Percentiles rank a stretch among this genome's conserved stretches.
phyloP scores from a whole-genome alignment of 164 flowering plant species.

The Chloranthus sessilifolius region DNA sequence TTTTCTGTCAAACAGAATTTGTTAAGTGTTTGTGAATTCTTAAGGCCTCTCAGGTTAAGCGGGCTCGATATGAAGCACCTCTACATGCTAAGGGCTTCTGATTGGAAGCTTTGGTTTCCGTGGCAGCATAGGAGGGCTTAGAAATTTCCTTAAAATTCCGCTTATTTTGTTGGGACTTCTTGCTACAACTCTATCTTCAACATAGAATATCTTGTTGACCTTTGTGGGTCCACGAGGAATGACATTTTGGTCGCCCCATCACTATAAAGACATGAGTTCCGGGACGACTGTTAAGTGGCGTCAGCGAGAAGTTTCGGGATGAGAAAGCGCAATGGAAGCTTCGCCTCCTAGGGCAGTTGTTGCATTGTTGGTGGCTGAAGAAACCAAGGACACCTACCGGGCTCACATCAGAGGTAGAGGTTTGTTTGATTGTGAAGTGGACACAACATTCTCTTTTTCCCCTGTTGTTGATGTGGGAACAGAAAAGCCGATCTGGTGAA shows the following conservation, averaged over 20 bases:
- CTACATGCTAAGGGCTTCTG: no score
- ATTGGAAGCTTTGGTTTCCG: slow-evolving; percentile 61
- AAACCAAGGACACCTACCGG: slow-evolving; percentile 54
- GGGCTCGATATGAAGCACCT: slow-evolving; percentile 77
- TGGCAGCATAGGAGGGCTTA: slow-evolving; percentile 54
- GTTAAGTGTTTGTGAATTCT: slow-evolving; percentile 16
- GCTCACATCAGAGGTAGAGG: slow-evolving; percentile 37
- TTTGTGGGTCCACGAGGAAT: slow-evolving; percentile 46
- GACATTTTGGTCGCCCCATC: slow-evolving; percentile 34
- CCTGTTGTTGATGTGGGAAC: slow-evolving; percentile 15
- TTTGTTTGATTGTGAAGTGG: slow-evolving; percentile 20
- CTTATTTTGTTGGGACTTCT: slow-evolving; percentile 51
- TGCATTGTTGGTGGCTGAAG: slow-evolving; percentile 33
- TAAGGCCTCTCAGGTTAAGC: slow-evolving; percentile 40
- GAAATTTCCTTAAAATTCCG: slow-evolving; percentile 53
- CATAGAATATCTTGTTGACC: slow-evolving; percentile 51
- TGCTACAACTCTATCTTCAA: slow-evolving; percentile 14
- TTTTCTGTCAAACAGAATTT: slow-evolving; percentile 9
- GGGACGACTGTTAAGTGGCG: slow-evolving; percentile 34
- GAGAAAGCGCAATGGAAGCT: slow-evolving; percentile 68
- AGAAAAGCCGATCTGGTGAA: slow-evolving; percentile 12
- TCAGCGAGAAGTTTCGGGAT: no score
- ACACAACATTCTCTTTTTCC: slow-evolving; percentile 46
- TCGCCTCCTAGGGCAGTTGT: slow-evolving; percentile 65
- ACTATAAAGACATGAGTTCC: slow-evolving; percentile 13